Conservation (phyloP, 257 asterid genomes). For the Przewalskia tangutica region DNA sequence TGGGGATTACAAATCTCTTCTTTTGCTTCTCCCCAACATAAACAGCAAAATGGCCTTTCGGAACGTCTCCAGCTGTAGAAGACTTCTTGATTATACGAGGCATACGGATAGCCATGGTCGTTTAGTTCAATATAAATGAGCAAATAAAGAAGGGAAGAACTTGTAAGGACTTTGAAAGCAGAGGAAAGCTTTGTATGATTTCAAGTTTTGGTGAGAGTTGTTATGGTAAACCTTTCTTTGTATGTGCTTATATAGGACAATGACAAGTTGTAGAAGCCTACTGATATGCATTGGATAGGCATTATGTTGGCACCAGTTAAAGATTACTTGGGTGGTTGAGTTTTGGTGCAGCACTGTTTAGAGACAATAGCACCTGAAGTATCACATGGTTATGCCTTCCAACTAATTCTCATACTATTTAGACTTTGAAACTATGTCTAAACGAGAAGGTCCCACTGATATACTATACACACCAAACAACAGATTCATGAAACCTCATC, state of each 20-base stretch:
- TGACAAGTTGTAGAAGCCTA: neutral
- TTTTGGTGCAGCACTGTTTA: neutral
- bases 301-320: neutral
- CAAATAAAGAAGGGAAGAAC: neutral
- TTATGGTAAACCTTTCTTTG: neutral
- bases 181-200: neutral
- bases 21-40: conserved; percentile 24
- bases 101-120: conserved; percentile 2
- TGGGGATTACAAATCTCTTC: conserved; percentile 21
- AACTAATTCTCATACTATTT: neutral
- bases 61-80: neutral
- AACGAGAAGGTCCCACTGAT: neutral
- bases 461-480: neutral
- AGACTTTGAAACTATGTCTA: neutral
- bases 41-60: conserved; percentile 22
- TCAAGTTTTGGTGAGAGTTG: neutral
- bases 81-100: neutral
- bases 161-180: neutral
- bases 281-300: neutral
- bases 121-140: neutral
- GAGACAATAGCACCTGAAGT: neutral
- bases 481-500: neutral
- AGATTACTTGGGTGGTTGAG: neutral
- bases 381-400: neutral
- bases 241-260: neutral